Evolutionary conservation across 2,329 filamentous ascomycete genomes (phyloP), one percentile per base, ranked within the genome.

Genomic region (Fusarium newnesense): DNA sequence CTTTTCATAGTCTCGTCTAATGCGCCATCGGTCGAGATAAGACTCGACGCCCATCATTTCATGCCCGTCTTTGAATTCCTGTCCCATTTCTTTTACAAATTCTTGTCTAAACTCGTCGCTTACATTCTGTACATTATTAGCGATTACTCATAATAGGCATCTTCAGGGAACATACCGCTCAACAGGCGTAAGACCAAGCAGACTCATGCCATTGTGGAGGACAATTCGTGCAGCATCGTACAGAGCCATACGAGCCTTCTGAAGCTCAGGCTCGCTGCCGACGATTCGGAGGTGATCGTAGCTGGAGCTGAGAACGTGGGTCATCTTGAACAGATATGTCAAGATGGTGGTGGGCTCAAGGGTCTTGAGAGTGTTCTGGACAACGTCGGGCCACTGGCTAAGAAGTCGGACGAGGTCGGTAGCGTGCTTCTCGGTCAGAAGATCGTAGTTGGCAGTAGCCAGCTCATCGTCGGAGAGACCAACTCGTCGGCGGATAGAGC

Each of bases 261-360:
- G 91, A 61, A 95, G 83, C 79, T 93, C 91, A 36, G 85, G 86
- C 82, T 96, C 93, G 69, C 91, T 93, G 60, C 93, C 93, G n/a
- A 97, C 90, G 60, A 96, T 93, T 79, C 93, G 90, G 70, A 97
- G 86, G 68, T 94, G 91, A 78, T 95, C 93, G 82, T 97, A 97
- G 81, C 92, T 94, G 61, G 89, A 92, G 84, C 92, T 94, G 61
- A 97, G 83, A 32, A 90, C 86, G 82, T 97, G 94, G 7, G 93
- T 94, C 91, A 97, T 93, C 87, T 93, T 94, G 87, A 96, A 96
- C 49, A 96, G 86, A 80, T 96, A 83, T n/a, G 83, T 84, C 72
- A 85, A 80, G 64, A 83, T 81, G 12, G 83, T 85, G 16, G 86
- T 88, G 26, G 94, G 94, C 83, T 97, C 95, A 28, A 95, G 88